Base-by-base conservation (phyloP, 2,329 filamentous ascomycete genomes). In the Ascochyta rabiei region DNA sequence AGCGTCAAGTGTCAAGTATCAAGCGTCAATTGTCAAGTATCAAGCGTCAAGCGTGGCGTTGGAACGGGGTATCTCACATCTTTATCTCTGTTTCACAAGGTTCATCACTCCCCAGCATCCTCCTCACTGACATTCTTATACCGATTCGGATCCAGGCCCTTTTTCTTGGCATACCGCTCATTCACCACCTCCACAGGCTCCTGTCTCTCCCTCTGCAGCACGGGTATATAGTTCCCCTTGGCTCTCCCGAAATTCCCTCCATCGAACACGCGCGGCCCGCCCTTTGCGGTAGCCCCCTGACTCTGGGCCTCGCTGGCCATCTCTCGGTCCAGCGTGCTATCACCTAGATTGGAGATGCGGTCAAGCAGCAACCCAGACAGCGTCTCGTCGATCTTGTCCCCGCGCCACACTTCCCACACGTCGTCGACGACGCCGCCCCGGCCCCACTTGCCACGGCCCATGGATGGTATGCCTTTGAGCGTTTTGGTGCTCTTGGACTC, bases 381-480 rank as follows among this genome's bases (percentile, higher is more conserved):
- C 47, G 96, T 79, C 80, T 98, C 95, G 68, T 98, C 92, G 63
- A 98, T 90, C 80, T 96, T 96, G 48, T 84, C 82, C 69, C 87
- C 85, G 56, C 90, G 85, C 93, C 95, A 99, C 19, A 86, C 78
- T 57, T 83, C 81, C 95, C 95, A 99, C 42, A 96, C 73, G 54
- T 87, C 84, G 79, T 70, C 74, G 4, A 74, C 57, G 0, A 72
- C 67, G 2, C 70, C 73, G 4, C 72, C 72, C 4, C 71, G 58
- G 15, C 72, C 72, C 69, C 70, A 75, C 41, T 74, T 74, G 6
- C 71, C 71, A 0, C 57, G 37, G 0, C 68, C 70, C 38, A 71
- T 55, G 0, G 30, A 35, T 6, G 61, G 42, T 0, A 53, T 58
- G 8, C 59, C 56, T 48, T 69, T 66, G 12, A 43, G 54, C 16